phyloP scores from a whole-genome alignment of 2,329 filamentous ascomycete species.

The Ceratocystis papillata region DNA sequence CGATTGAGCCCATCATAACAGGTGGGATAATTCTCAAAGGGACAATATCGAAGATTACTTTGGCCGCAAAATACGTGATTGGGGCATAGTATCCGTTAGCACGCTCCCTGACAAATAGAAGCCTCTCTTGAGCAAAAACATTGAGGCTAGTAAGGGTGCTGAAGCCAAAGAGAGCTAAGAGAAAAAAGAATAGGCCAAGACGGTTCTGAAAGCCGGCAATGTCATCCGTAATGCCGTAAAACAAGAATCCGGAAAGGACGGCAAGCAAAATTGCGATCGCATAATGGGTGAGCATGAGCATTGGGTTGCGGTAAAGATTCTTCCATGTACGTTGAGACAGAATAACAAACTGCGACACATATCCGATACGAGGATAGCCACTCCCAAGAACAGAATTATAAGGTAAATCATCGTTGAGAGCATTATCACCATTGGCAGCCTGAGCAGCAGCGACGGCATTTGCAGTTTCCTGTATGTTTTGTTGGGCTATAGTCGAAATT shows the following conservation, averaged over 20 bases:
- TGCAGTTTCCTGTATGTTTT: slow-evolving; percentile 67
- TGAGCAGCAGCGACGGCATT: slow-evolving; percentile 54
- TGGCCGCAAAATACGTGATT: slow-evolving; percentile 85
- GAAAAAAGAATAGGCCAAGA: slow-evolving; percentile 93
- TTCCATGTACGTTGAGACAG: slow-evolving; percentile 87
- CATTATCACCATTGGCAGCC: slow-evolving; percentile 53
- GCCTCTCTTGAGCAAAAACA: slow-evolving; percentile 81
- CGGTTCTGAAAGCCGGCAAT: slow-evolving; percentile 97
- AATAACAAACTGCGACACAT: slow-evolving; percentile 74
- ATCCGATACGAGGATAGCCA: slow-evolving; percentile 72
- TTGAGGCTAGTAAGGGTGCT: slow-evolving; percentile 88
- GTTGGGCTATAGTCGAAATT: slow-evolving; percentile 63
- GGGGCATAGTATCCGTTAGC: slow-evolving; percentile 96
- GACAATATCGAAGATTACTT: slow-evolving; percentile 96
- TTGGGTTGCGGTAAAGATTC: slow-evolving; percentile 92
- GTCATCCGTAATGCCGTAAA: slow-evolving; percentile 91
- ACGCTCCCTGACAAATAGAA: slow-evolving; percentile 83
- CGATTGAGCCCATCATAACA: slow-evolving; percentile 86
- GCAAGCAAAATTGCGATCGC: slow-evolving; percentile 91
- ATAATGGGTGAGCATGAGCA: slow-evolving; percentile 97
- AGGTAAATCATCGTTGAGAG: slow-evolving; percentile 35
- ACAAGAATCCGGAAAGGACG: slow-evolving; percentile 87
- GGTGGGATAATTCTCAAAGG: slow-evolving; percentile 90
- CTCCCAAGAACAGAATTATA: slow-evolving; percentile 51
- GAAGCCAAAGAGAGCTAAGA: slow-evolving; percentile 91